Percentiles rank a stretch among this genome's conserved stretches.
phyloP scores from a whole-genome alignment of 139 green algal species.

The Chlorella sorokiniana region DNA sequence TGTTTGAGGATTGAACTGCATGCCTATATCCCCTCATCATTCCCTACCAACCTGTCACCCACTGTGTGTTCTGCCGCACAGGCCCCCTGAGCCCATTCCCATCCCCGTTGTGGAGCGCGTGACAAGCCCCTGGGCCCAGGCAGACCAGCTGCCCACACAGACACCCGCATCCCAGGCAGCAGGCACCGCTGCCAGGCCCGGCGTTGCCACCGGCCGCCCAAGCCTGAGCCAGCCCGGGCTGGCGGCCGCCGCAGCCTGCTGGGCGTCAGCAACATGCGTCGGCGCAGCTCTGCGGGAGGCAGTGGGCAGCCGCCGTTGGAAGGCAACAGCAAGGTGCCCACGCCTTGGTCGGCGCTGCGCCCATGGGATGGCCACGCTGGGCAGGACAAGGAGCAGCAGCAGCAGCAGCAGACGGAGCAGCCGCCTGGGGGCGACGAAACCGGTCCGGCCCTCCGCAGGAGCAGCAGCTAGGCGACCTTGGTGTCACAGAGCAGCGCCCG shows the following conservation, averaged over 20 bases:
- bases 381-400: conserved; percentile 8
- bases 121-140: conserved; percentile 33
- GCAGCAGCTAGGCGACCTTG: not conserved
- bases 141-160: conserved; percentile 22
- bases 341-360: conserved; percentile 35
- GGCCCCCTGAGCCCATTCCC: not conserved
- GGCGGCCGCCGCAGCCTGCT: conserved; percentile 21
- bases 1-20: not conserved
- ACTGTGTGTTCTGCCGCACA: not conserved
- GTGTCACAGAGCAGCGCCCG: not conserved
- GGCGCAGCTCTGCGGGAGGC: not conserved
- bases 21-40: not conserved
- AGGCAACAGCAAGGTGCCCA: conserved; percentile 18
- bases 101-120: conserved; percentile 42
- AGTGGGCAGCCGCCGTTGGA: not conserved
- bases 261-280: conserved; percentile 11
- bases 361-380: conserved; percentile 25
- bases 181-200: not conserved
- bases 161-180: conserved; percentile 10
- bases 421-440: conserved; percentile 2
- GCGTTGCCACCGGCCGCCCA: not conserved
- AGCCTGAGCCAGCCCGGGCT: not conserved
- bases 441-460: not conserved
- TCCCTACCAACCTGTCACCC: not conserved
- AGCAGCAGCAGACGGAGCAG: not conserved